phyloP scores from a whole-genome alignment of 2,329 filamentous ascomycete genomes.

The Ascochyta pisi region DNA sequence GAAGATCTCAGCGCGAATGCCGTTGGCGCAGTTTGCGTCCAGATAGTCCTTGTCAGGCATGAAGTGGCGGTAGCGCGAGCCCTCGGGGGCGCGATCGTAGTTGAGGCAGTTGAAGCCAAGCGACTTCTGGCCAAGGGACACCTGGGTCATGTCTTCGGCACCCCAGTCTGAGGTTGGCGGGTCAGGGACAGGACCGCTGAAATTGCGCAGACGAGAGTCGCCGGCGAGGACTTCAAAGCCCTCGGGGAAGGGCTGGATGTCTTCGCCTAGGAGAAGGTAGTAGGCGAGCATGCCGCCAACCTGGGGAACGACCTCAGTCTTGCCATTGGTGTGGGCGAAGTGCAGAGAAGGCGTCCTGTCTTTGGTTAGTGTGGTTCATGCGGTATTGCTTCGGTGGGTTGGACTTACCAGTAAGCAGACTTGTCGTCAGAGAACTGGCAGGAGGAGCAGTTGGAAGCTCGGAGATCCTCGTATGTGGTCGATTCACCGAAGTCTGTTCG shows the following conservation, averaged over 20 bases:
- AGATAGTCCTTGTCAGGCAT: conserved; percentile 81
- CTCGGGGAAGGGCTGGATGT: conserved; percentile 73
- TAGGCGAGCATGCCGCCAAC: conserved; percentile 64
- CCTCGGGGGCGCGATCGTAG: conserved; percentile 71
- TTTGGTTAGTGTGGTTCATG: background rate
- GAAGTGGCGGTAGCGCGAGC: conserved; percentile 80
- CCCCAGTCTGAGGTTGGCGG: conserved; percentile 75
- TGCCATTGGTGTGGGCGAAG: conserved; percentile 69
- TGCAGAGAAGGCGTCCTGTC: conserved; percentile 68
- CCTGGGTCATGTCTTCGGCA: conserved; percentile 69
- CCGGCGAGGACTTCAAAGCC: conserved; percentile 76
- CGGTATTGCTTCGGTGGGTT: background rate
- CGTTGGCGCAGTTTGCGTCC: conserved; percentile 81
- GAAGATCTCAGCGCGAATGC: conserved; percentile 74
- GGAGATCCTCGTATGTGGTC: conserved; percentile 67
- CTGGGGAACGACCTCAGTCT: conserved; percentile 70
- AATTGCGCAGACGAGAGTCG: conserved; percentile 64
- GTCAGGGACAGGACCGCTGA: conserved; percentile 65
- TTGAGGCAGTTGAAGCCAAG: conserved; percentile 96
- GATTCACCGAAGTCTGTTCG: conserved; percentile 62
- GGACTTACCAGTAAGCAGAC: conserved; percentile 50
- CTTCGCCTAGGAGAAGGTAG: conserved; percentile 78
- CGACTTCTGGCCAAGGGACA: conserved; percentile 76
- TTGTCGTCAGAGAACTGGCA: conserved; percentile 59
- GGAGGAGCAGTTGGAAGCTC: conserved; percentile 72